Evolutionary conservation across 129 eudicot species (phyloP).

Genomic region (Chrysanthemum seticuspe): DNA sequence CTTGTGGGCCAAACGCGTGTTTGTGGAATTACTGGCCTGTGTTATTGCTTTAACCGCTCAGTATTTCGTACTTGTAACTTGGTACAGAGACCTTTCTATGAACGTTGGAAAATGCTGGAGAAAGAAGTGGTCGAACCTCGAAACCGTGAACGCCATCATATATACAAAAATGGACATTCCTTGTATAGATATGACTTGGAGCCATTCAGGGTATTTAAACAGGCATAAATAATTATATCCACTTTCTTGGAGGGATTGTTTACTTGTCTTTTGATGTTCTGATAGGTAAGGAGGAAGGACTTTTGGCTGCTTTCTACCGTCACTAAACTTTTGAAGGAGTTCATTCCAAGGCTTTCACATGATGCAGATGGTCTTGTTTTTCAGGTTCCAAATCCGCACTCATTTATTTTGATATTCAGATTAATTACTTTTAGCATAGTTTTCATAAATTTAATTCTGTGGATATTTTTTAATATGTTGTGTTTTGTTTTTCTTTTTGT

Average conservation of each 20-base stretch:
- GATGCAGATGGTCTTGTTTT: slow-evolving; percentile 98
- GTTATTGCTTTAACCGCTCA: no score
- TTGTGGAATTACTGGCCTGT: slow-evolving; percentile 5
- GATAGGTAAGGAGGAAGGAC: slow-evolving; percentile 95
- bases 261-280: slow-evolving; percentile 31
- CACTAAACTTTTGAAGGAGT: slow-evolving; percentile 79
- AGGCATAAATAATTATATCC: slow-evolving; percentile 5
- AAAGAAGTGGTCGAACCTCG: slow-evolving; percentile 94
- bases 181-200: slow-evolving; percentile 90
- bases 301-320: slow-evolving; percentile 98
- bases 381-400: slow-evolving; percentile 57
- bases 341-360: slow-evolving; percentile 95
- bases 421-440: not conserved
- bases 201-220: slow-evolving; percentile 78
- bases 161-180: slow-evolving; percentile 55
- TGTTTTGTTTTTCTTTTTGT: not conserved
- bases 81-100: slow-evolving; percentile 85
- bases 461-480: no score
- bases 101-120: slow-evolving; percentile 98
- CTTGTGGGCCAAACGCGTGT: not conserved
- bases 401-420: not conserved
- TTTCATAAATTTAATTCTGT: not conserved
- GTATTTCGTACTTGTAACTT: not conserved
- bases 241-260: slow-evolving; percentile 5
- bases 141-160: slow-evolving; percentile 66